Evolutionary conservation across 2,329 filamentous ascomycete species (phyloP).

Genomic region (Fusarium humuli): DNA sequence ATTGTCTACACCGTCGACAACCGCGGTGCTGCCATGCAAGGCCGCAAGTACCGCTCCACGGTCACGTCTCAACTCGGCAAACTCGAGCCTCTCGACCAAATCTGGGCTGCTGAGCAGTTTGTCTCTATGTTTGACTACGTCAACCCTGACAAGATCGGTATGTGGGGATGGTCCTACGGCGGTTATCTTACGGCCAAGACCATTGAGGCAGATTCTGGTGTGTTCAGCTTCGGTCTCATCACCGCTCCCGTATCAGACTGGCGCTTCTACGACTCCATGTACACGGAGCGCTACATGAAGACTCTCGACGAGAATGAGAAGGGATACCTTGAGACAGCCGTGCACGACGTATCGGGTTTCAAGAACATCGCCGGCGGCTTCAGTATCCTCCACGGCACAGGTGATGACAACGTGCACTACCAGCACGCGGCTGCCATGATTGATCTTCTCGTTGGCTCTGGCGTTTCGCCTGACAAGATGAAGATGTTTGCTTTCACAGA

Average conservation of each 20-base stretch:
- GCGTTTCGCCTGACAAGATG: conserved; percentile 71
- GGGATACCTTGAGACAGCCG: conserved; percentile 71
- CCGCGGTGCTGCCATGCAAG: conserved; percentile 73
- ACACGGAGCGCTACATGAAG: conserved; percentile 81
- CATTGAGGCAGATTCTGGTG: conserved; percentile 69
- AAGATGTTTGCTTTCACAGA: conserved; percentile 74
- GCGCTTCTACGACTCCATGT: conserved; percentile 78
- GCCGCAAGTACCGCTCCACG: conserved; percentile 69
- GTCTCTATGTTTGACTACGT: conserved; percentile 63
- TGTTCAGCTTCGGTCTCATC: conserved; percentile 72
- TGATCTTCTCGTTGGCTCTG: conserved; percentile 69
- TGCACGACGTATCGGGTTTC: conserved; percentile 70
- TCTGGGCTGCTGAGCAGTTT: conserved; percentile 72
- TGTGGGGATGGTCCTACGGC: conserved; percentile 77
- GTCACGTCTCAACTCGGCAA: conserved; percentile 71
- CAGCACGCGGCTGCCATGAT: conserved; percentile 72
- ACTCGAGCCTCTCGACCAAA: conserved; percentile 73
- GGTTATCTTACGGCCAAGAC: conserved; percentile 76
- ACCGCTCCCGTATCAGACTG: conserved; percentile 76
- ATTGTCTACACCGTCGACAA: conserved; percentile 76
- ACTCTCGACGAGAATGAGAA: conserved; percentile 64
- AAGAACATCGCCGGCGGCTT: conserved; percentile 70
- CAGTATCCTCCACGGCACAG: conserved; percentile 73
- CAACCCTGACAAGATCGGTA: conserved; percentile 69
- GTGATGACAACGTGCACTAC: conserved; percentile 79